Percentiles rank a stretch among this genome's conserved stretches.
phyloP scores from a whole-genome alignment of 129 eudicot species.

The Artemisia annua region DNA sequence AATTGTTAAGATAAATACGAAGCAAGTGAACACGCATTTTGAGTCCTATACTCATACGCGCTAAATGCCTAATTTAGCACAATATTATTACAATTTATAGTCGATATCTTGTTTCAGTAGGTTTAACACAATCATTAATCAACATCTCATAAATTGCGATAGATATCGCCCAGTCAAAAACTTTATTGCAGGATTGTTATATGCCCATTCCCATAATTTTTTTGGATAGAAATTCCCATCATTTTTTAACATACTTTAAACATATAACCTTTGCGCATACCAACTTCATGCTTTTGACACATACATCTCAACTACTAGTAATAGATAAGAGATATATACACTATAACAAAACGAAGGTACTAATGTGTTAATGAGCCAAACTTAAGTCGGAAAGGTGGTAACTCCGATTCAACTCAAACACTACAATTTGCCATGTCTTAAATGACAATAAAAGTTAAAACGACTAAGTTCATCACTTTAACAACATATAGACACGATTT shows the following conservation, averaged over 20 bases:
- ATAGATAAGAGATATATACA: too few species aligned
- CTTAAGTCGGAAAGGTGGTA: background rate
- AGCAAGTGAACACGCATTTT: background rate
- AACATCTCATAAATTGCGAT: background rate
- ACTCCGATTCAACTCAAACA: background rate
- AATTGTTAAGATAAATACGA: too few species aligned
- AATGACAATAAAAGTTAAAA: background rate
- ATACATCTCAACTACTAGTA: background rate
- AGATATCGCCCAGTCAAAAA: background rate
- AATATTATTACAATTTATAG: too few species aligned
- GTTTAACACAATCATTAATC: background rate
- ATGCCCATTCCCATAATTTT: background rate
- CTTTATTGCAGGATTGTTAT: background rate
- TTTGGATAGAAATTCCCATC: too few species aligned
- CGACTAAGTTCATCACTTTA: background rate
- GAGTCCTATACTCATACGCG: too few species aligned
- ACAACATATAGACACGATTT: background rate
- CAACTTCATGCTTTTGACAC: constrained; percentile 1
- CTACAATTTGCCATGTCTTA: background rate
- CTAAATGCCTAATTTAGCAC: too few species aligned
- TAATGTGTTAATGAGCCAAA: constrained; percentile 4
- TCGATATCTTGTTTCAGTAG: too few species aligned
- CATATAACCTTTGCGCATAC: background rate
- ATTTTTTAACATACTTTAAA: background rate
- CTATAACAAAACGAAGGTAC: background rate